phyloP scores from a whole-genome alignment of 441 rosid genomes.

The Jatropha podagrica region DNA sequence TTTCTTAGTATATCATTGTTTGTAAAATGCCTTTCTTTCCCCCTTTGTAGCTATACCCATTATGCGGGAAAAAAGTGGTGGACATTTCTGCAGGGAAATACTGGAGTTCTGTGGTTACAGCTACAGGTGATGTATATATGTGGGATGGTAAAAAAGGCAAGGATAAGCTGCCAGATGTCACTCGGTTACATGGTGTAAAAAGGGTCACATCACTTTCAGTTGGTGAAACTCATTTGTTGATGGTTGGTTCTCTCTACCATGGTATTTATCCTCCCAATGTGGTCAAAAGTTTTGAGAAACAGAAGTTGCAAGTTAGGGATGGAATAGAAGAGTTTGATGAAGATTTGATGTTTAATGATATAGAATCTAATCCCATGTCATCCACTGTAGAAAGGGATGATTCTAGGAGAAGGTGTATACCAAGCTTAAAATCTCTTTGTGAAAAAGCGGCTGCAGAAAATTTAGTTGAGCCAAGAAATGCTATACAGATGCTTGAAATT shows the following conservation, averaged over 20 bases:
- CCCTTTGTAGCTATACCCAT: slow-evolving; percentile 54
- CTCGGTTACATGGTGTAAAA: slow-evolving; percentile 82
- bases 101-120: slow-evolving; percentile 86
- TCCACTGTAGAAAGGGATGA: slow-evolving; percentile 35
- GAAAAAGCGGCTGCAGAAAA: slow-evolving; percentile 89
- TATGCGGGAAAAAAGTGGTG: slow-evolving; percentile 60
- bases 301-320: slow-evolving; percentile 35
- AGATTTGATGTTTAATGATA: slow-evolving; percentile 57
- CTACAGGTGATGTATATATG: slow-evolving; percentile 85
- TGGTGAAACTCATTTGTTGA: slow-evolving; percentile 94
- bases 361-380: slow-evolving; percentile 37
- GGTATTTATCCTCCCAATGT: slow-evolving; percentile 51
- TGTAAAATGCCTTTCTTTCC: slow-evolving; percentile 11
- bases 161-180: slow-evolving; percentile 58
- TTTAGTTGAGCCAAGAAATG: slow-evolving; percentile 89
- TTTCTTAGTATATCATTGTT: not conserved
- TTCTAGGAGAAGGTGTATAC: slow-evolving; percentile 37
- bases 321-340: slow-evolving; percentile 62
- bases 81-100: slow-evolving; percentile 91
- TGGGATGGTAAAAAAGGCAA: slow-evolving; percentile 82
- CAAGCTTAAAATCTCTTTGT: slow-evolving; percentile 84
- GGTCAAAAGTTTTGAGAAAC: slow-evolving; percentile 35
- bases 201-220: slow-evolving; percentile 87
- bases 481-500: slow-evolving; percentile 87
- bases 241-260: slow-evolving; percentile 82